A percentile compares a stretch with the other conserved stretches of the same genome.
These are phyloP conservation scores for Diaporthe aspalathi DNA, from an alignment of 2,329 filamentous ascomycete genomes.

Conservation along the genomic window DNA sequence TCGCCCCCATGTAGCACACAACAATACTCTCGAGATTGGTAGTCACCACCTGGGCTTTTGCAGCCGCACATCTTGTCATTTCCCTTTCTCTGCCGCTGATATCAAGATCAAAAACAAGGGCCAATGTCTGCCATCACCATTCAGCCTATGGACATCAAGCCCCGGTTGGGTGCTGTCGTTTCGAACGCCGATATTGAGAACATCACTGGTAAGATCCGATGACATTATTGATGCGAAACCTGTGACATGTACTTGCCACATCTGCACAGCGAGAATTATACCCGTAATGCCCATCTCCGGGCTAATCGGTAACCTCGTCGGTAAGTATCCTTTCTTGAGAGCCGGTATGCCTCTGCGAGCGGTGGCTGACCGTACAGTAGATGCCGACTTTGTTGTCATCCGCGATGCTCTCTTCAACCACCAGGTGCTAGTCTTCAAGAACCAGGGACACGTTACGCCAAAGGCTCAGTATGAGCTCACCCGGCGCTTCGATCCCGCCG, in stretches of 20 bases:
- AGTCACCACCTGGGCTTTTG: not conserved
- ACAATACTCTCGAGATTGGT: not conserved
- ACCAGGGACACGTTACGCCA: slow-evolving; percentile 72
- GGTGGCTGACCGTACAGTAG: slow-evolving; percentile 48
- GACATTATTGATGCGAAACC: not conserved
- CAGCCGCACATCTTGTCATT: not conserved
- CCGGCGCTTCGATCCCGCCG: slow-evolving; percentile 76
- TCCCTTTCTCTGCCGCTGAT: not conserved
- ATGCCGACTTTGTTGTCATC: slow-evolving; percentile 73
- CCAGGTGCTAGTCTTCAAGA: slow-evolving; percentile 78
- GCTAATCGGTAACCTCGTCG: slow-evolving; percentile 69
- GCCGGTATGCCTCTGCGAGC: slow-evolving; percentile 1
- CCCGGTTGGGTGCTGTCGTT: slow-evolving; percentile 68
- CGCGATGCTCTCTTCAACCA: slow-evolving; percentile 74
- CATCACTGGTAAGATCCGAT: slow-evolving; percentile 64
- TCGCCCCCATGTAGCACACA: not conserved
- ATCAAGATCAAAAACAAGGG: not conserved
- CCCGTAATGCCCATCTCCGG: slow-evolving; percentile 53
- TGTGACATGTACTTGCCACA: slow-evolving; percentile 39
- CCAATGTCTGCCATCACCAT: slow-evolving; percentile 48
- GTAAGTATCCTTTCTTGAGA: slow-evolving; percentile 52
- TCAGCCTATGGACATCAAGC: slow-evolving; percentile 54
- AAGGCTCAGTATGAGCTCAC: slow-evolving; percentile 81
- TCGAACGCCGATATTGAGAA: slow-evolving; percentile 70
- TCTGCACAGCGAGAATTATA: slow-evolving; percentile 48